These are phyloP conservation scores for Oryza meyeriana DNA, from an alignment of 176 grass and related monocot genomes.

Conservation along the genomic window DNA sequence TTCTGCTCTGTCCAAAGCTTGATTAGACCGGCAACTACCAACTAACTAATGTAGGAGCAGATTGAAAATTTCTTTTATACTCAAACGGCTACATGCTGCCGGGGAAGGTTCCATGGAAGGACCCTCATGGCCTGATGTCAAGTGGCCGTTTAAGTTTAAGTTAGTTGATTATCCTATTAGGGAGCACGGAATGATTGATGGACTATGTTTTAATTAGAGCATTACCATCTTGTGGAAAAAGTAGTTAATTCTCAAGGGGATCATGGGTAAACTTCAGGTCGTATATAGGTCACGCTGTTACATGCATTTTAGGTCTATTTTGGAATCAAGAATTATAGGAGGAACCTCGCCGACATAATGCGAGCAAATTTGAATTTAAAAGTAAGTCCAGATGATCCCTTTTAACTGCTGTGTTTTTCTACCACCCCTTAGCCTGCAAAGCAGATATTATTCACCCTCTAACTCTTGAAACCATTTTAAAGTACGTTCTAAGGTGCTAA, in stretches of 20 bases:
- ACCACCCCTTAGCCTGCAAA: too few species aligned
- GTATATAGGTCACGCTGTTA: too few species aligned
- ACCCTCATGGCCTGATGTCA: background rate
- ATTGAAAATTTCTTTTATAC: background rate
- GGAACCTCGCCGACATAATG: too few species aligned
- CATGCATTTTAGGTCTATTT: too few species aligned
- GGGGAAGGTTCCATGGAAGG: slow-evolving; percentile 14
- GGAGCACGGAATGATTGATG: slow-evolving; percentile 8
- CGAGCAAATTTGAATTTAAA: too few species aligned
- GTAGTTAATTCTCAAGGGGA: background rate
- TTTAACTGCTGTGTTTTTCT: too few species aligned
- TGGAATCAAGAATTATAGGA: too few species aligned
- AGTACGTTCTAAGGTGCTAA: too few species aligned
- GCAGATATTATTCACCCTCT: too few species aligned
- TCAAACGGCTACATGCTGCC: background rate
- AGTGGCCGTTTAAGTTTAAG: background rate
- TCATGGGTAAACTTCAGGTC: too few species aligned
- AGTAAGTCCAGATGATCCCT: too few species aligned
- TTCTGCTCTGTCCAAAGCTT: background rate
- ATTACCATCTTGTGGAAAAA: background rate
- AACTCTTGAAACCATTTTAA: too few species aligned
- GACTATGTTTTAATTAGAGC: background rate
- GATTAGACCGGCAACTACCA: background rate
- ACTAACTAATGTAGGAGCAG: background rate
- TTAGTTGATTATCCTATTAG: slow-evolving; percentile 12